phyloP scores from a whole-genome alignment of 176 grass and related monocot genomes.

The Tuctoria greenei region DNA sequence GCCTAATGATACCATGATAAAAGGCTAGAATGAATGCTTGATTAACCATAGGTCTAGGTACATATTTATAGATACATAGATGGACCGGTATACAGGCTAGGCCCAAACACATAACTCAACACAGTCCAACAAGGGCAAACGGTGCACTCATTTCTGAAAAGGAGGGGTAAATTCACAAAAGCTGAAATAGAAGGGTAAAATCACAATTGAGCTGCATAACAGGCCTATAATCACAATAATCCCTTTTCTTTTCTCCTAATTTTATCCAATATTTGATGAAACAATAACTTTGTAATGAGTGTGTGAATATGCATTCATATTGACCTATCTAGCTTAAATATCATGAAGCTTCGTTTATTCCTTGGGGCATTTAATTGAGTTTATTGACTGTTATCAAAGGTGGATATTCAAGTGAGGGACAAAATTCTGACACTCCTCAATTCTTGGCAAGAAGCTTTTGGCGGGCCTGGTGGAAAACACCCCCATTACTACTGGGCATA shows the following conservation, averaged over 20 bases:
- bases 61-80: no score
- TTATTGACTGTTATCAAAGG: conserved; percentile 32
- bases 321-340: neutral
- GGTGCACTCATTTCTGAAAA: no score
- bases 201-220: no score
- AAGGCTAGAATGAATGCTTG: no score
- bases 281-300: neutral
- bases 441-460: conserved; percentile 90
- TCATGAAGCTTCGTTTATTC: neutral
- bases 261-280: neutral
- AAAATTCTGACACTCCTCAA: conserved; percentile 75
- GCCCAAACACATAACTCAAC: no score
- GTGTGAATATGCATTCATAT: neutral
- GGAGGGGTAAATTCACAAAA: no score
- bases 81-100: no score
- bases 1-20: no score
- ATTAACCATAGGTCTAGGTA: no score
- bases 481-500: conserved; percentile 84
- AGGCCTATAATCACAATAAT: no score
- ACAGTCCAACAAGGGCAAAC: no score
- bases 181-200: no score
- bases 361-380: neutral
- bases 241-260: neutral
- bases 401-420: conserved; percentile 63
- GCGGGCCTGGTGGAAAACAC: conserved; percentile 65